Percentiles rank a stretch among this genome's conserved stretches.
These are phyloP conservation scores for Candida takata DNA, from an alignment of 805 yeast species.

Conservation along the genomic window DNA sequence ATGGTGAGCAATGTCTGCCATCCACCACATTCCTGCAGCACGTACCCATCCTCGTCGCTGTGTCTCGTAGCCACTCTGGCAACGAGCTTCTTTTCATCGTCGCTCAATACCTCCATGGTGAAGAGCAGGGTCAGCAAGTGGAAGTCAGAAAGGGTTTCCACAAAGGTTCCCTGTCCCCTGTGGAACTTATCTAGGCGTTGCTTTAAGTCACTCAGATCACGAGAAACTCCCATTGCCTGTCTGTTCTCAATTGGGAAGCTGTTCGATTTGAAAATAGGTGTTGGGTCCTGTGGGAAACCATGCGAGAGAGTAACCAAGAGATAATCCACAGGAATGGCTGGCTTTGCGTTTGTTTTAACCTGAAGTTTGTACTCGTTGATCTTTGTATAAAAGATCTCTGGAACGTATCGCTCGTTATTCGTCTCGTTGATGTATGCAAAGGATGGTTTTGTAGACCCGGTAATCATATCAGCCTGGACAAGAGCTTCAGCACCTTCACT, in stretches of 20 bases:
- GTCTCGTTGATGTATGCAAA: conserved; percentile 75
- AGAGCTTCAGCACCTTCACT: conserved; percentile 82
- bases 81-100: conserved; percentile 46
- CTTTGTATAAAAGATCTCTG: conserved; percentile 82
- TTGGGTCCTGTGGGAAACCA: conserved; percentile 72
- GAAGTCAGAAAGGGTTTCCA: conserved; percentile 54
- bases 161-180: conserved; percentile 23
- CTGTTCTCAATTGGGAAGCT: conserved; percentile 77
- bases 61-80: conserved; percentile 39
- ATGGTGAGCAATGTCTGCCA: conserved; percentile 77
- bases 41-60: conserved; percentile 38
- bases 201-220: conserved; percentile 52
- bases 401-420: conserved; percentile 75
- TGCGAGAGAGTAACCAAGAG: conserved; percentile 81
- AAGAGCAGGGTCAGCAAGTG: conserved; percentile 61
- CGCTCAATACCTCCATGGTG: conserved; percentile 49
- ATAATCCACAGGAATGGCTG: conserved; percentile 91
- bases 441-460: conserved; percentile 87
- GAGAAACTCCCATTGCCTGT: conserved; percentile 65
- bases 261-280: conserved; percentile 41
- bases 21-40: conserved; percentile 54
- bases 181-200: conserved; percentile 37
- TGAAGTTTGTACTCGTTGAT: conserved; percentile 83
- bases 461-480: conserved; percentile 76
- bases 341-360: conserved; percentile 84